Evolutionary conservation across 2,329 filamentous ascomycete genomes (phyloP), one percentile per base, ranked within the genome.

Genomic region (Aspergillus caelatus): DNA sequence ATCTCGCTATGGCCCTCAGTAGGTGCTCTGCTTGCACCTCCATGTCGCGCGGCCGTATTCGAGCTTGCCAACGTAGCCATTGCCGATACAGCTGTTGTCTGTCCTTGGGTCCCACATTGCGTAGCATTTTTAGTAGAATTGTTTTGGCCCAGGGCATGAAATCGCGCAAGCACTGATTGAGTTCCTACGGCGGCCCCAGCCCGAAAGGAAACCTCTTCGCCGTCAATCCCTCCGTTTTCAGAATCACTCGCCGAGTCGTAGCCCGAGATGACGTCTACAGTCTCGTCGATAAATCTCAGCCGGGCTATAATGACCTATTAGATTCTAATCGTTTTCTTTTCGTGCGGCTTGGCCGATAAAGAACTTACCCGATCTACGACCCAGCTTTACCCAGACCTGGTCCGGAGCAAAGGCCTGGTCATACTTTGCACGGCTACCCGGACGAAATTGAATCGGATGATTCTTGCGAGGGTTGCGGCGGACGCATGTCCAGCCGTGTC

Each of bases 231-330:
- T 79, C n/a, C 26, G n/a, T 62, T 62, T 9, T 54, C 52, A 34
- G 32, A n/a, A 36, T 54, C 52, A 54, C 52, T 54, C 28, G 19
- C 52, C 4, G 52, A 34, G 3, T 14, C 1, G 21, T 54, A 54
- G 10, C 52, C 52, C 34, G 60, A 56, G 26, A 80, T 43, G 78
- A 62, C 55, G 46, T 62, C 60, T 36, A 28, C 26, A 3, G 60
- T 62, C n/a, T 62, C 60, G 26, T 62, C 60, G 19, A 62, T 12
- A 32, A 57, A 62, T 23, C 52, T 54, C 19, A 54, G 30, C 9
- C 19, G 56, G 23, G 55, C 60, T 56, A 26, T 5, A 58, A 26
- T n/a, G 21, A 2, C 30, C 30, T 54, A 54, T 54, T 30, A 54
- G 30, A 54, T 32, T 16, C 52, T 9, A 12, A 12, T 34, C n/a